Conservation (phyloP, 768 basidiomycete genomes). For the Leccinum pellstonianum region DNA sequence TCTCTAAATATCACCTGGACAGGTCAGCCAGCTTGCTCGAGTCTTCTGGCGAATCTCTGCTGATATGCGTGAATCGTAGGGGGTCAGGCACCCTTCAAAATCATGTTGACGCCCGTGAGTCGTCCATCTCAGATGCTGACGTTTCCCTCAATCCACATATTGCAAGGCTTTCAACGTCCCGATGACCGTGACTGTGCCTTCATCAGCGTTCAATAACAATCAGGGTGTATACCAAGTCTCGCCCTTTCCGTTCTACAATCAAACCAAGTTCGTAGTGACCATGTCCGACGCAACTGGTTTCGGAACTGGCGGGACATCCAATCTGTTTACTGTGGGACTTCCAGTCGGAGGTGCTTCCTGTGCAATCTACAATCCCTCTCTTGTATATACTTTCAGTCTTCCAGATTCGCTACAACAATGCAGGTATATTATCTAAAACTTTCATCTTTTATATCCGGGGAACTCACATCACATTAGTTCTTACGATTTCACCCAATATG, state of each 20-base stretch:
- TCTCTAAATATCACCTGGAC: slow-evolving; percentile 59
- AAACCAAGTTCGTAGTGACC: slow-evolving; percentile 47
- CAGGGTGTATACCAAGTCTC: slow-evolving; percentile 49
- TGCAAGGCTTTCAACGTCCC: slow-evolving; percentile 53
- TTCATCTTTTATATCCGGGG: neutral
- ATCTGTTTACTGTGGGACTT: slow-evolving; percentile 46
- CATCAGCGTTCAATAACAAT: slow-evolving; percentile 51
- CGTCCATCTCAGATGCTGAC: neutral
- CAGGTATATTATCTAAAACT: slow-evolving; percentile 39
- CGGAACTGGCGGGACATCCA: slow-evolving; percentile 59
- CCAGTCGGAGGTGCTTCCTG: slow-evolving; percentile 46
- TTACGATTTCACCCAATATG: slow-evolving; percentile 46
- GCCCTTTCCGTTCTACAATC: slow-evolving; percentile 42
- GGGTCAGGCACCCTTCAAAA: slow-evolving; percentile 52
- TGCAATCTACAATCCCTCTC: slow-evolving; percentile 44
- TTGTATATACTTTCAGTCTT: slow-evolving; percentile 49
- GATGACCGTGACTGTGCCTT: slow-evolving; percentile 53
- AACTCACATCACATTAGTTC: slow-evolving; percentile 34
- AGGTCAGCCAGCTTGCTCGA: slow-evolving; percentile 41
- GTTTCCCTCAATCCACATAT: slow-evolving; percentile 7
- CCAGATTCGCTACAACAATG: slow-evolving; percentile 59
- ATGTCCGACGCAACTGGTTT: slow-evolving; percentile 77
- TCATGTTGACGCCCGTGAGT: slow-evolving; percentile 53
- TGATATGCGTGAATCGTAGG: slow-evolving; percentile 36
- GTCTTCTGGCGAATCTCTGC: neutral